phyloP scores from a whole-genome alignment of 257 asterid genomes.

The Coffea canephora region DNA sequence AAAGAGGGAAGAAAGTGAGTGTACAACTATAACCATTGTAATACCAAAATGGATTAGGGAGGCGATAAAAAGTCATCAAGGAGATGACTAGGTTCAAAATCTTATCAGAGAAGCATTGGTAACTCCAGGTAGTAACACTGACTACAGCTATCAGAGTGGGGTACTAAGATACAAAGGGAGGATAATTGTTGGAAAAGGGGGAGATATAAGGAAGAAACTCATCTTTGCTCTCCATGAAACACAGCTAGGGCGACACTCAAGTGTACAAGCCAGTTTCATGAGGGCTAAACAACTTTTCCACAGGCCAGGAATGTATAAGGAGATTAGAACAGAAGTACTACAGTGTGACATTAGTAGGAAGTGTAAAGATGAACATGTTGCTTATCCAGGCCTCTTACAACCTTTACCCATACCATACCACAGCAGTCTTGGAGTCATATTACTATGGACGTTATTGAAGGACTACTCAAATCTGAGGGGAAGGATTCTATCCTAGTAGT shows the following conservation, averaged over 20 bases:
- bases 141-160: neutral
- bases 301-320: too few species aligned
- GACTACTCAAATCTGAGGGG: neutral
- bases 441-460: neutral
- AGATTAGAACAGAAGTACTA: too few species aligned
- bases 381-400: neutral
- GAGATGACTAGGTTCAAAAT: too few species aligned
- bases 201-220: neutral
- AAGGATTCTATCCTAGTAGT: neutral
- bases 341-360: too few species aligned
- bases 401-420: accelerated
- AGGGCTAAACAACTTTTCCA: neutral
- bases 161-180: neutral
- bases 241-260: too few species aligned
- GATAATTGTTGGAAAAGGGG: neutral
- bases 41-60: too few species aligned
- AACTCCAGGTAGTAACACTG: neutral
- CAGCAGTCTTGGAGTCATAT: neutral
- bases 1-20: too few species aligned
- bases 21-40: neutral
- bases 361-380: neutral
- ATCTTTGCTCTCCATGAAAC: too few species aligned
- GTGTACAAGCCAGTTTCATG: too few species aligned
- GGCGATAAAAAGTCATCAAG: neutral
- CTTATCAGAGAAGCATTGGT: too few species aligned